Evolutionary conservation across 2,329 filamentous ascomycete genomes (phyloP), one percentile per base, ranked within the genome.

Genomic region (Seiridium unicorne): DNA sequence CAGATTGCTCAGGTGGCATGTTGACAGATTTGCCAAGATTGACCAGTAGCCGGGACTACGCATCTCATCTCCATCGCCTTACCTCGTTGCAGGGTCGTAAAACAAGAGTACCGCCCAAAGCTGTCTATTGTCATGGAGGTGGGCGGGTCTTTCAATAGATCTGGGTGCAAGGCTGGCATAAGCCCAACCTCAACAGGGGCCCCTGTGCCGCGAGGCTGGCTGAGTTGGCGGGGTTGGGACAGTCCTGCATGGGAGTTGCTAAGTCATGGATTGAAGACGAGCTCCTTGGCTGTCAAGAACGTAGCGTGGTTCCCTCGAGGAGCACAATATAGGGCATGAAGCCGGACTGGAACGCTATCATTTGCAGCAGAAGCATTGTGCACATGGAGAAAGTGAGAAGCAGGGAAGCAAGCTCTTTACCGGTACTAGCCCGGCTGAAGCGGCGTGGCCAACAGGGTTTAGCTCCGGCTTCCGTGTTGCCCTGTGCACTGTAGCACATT

Each of bases 381-480:
- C 13, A 42, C 1, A 42, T 13, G 7, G 7, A 42, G 38, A 42
- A 42, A 42, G 38, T 13, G 7, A 13, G 38, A 42, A 42, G 13
- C 38, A 42, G 7, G 13, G 34, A 53, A 35, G 35, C 49, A 35
- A 53, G 34, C 34, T 36, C 13, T 31, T 35, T 32, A 35, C 32
- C 49, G 18, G 18, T 26, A 26, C 18, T 26, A 53, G 34, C 31
- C 35, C 31, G 35, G 35, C 5, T 13, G 18, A 6, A 51, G 35
- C 11, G n/a, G 34, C 49, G 49, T 53, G 49, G 11, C 4, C 11
- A 42, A 53, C 32, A 53, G 49, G 49, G 32, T 53, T 35, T 53
- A 53, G 49, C 49, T 53, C 49, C 49, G 49, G 35, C 49, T 53
- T 38, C 49, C 49, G 49, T 34, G 49, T 53, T 53, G 49, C 49